Percentiles rank a stretch among this genome's conserved stretches.
phyloP scores from a whole-genome alignment of 2,329 filamentous ascomycete genomes.

The Cephalotrichum gorgonifer region DNA sequence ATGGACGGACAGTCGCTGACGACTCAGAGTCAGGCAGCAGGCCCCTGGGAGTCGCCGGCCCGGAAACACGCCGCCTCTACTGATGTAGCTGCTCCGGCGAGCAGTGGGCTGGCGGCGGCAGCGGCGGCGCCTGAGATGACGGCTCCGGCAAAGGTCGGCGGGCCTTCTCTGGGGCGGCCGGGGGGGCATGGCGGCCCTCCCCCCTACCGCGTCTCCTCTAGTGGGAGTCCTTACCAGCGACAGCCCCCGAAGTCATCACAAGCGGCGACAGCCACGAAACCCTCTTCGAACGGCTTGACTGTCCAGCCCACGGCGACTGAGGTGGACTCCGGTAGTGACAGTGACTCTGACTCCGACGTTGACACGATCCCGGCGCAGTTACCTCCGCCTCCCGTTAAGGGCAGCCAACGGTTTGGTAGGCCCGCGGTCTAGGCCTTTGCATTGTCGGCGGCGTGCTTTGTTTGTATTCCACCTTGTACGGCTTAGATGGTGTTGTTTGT shows the following conservation, averaged over 20 bases:
- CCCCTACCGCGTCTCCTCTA: not conserved
- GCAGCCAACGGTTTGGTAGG: not conserved
- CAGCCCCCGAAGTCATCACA: no score
- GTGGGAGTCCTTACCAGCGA: no score
- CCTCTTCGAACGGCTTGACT: conserved; percentile 11
- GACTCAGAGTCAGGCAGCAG: not conserved
- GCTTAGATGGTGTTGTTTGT: no score
- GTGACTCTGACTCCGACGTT: conserved; percentile 8
- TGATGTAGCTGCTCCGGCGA: conserved; percentile 18
- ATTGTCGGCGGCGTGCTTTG: no score
- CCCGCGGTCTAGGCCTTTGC: not conserved
- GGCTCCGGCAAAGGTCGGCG: conserved; percentile 22
- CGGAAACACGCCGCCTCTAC: conserved; percentile 8
- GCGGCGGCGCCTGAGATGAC: conserved; percentile 23
- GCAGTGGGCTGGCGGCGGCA: conserved; percentile 23
- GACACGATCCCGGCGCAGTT: conserved; percentile 7
- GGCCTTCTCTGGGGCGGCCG: no score
- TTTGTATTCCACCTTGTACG: no score
- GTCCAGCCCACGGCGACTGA: not conserved
- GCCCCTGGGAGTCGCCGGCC: conserved; percentile 1
- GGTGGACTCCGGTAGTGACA: not conserved
- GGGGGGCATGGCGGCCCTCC: not conserved
- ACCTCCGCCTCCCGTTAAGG: not conserved
- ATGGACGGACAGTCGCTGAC: conserved; percentile 4
- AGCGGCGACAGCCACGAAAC: no score